Percentiles rank a stretch among this genome's conserved stretches.
phyloP scores from a whole-genome alignment of 108 stramenopile species.

The Skeletonema potamos region DNA sequence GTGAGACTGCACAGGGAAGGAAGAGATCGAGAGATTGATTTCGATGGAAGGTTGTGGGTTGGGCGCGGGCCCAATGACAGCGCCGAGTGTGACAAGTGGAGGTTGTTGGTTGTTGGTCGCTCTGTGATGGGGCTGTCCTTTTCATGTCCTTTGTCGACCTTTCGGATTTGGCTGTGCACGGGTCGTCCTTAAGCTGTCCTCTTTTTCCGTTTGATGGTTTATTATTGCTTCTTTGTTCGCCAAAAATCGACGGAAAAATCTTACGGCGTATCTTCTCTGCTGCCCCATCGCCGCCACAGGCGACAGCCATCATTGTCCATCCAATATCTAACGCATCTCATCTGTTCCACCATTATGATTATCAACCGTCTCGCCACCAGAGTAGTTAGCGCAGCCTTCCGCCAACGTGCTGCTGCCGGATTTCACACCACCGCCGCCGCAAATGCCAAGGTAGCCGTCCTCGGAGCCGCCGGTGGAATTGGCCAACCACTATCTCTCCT shows the following conservation, averaged over 20 bases:
- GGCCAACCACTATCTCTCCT: conserved; percentile 98
- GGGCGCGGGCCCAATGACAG: too few relatives aligned
- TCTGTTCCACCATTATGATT: conserved; percentile 15
- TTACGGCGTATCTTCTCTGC: too few relatives aligned
- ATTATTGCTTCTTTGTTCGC: too few relatives aligned
- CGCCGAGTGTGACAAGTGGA: background rate
- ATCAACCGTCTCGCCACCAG: conserved; percentile 34
- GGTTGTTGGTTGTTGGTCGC: too few relatives aligned
- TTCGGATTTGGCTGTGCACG: too few relatives aligned
- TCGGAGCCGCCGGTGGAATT: conserved; percentile 97
- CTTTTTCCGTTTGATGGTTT: too few relatives aligned
- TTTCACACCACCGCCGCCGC: conserved; percentile 55
- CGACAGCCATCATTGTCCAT: background rate
- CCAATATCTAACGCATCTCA: background rate
- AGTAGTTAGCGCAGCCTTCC: conserved; percentile 5
- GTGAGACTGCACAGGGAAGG: background rate
- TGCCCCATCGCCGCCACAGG: too few relatives aligned
- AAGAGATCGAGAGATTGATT: conserved; percentile 8
- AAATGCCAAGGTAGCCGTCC: conserved; percentile 87
- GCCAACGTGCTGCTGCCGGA: conserved; percentile 1
- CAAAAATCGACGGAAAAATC: too few relatives aligned
- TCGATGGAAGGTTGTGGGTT: conserved; percentile 29
- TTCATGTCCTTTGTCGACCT: too few relatives aligned
- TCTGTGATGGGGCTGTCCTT: too few relatives aligned
- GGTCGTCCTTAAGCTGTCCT: too few relatives aligned